Evolutionary conservation across 1,139 yeast species (phyloP), one percentile per base, ranked within the genome.

Genomic region (Zygoascus meyerae): DNA sequence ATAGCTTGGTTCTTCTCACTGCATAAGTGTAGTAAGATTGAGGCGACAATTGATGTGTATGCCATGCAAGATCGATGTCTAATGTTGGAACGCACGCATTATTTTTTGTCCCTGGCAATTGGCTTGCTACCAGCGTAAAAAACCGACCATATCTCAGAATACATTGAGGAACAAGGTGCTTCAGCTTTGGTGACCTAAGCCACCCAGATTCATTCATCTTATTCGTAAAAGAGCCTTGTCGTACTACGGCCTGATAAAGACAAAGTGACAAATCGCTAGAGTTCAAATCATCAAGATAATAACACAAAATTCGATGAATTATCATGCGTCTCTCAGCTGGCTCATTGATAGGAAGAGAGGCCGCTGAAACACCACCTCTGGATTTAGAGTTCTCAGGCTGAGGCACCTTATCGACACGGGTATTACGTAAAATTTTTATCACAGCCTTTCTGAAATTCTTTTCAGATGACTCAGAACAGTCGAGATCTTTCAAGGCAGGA

Each of bases 31-130:
- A 57, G 52, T 70, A 70, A 21, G 53, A 53, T 14, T 40, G 44
- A 35, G 64, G 60, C 3, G 61, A 54, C 33, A 70, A 55, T 47
- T 67, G 72, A 50, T 70, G 73, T 9, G 74, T 69, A 47, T 68
- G 73, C 74, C 74, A 70, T 1, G 66, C 57, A 39, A 71, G 56
- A 49, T 71, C 74, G 31, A 71, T 64, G 46, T 71, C 74, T 44
- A 70, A 55, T 0, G 74, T 68, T 0, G 75, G 74, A 1, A 70
- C 68, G 16, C 38, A 8, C 28, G 17, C 18, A 64, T 55, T 45
- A 59, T 53, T 18, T 38, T 30, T 11, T 34, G 44, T 15, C 48
- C 35, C 14, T 46, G 33, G 26, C n/a, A 14, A 6, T 18, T 6
- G 38, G 17, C 28, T 16, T 7, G 43, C 42, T 29, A 68, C 45